Evolutionary conservation across 805 yeast genomes (phyloP).

Genomic region (Zygotorulaspora florentina): DNA sequence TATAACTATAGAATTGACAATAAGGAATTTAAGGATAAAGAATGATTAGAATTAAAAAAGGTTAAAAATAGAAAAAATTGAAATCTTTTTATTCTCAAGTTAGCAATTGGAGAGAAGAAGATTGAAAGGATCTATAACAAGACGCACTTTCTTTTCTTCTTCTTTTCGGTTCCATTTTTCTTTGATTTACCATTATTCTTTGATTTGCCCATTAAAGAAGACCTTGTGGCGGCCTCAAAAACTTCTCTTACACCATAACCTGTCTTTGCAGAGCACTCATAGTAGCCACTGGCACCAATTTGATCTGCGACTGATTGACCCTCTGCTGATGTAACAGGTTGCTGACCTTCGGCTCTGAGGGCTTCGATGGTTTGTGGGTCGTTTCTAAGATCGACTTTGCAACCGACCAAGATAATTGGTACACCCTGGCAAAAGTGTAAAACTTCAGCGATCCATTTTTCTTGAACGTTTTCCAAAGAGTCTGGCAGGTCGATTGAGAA

Average conservation of each 20-base stretch:
- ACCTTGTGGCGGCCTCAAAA: conserved; percentile 88
- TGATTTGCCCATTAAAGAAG: conserved; percentile 65
- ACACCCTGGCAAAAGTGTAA: conserved; percentile 91
- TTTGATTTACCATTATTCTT: conserved; percentile 23
- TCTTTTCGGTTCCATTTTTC: conserved; percentile 36
- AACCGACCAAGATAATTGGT: conserved; percentile 88
- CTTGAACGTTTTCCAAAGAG: conserved; percentile 88
- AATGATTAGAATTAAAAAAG: conserved; percentile 1
- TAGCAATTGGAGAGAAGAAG: neutral
- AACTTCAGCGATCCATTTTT: conserved; percentile 93
- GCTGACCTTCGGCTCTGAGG: conserved; percentile 68
- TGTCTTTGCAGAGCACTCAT: conserved; percentile 90
- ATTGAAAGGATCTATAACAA: conserved; percentile 45
- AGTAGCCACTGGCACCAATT: conserved; percentile 80
- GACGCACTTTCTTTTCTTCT: conserved; percentile 67
- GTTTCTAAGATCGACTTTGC: conserved; percentile 84
- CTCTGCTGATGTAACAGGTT: conserved; percentile 76
- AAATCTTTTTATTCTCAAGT: neutral
- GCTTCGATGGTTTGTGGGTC: conserved; percentile 74
- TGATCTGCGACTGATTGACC: conserved; percentile 85
- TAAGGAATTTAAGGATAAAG: neutral
- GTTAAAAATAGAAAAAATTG: neutral
- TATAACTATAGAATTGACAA: neutral
- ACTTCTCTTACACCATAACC: conserved; percentile 92
- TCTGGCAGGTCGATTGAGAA: conserved; percentile 89